Evolutionary conservation across 164 flowering plant species (phyloP), one percentile per base, ranked within the genome.

Genomic region (Dillenia suffruticosa): DNA sequence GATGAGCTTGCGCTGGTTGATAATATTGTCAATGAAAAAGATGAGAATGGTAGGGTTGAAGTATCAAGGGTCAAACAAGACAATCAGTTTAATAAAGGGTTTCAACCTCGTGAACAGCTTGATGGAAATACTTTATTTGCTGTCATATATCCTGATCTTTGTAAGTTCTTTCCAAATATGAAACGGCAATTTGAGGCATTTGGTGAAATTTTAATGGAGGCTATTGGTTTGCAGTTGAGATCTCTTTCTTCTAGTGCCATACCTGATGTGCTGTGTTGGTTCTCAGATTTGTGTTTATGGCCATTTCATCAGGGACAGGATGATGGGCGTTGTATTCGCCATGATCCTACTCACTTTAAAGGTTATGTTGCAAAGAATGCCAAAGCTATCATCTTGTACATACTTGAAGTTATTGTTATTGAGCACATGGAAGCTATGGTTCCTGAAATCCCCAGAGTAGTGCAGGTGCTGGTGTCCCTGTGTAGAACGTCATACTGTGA

Each of bases 341-440:
- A 56, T 32, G 54, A 54, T 62, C 59, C 71, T 68, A 68, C 68
- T 59, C 54, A 53, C 63, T 76, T 72, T 60, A 92, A 89, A 78
- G 98, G 98, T 56, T 84, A 76, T 71, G 75, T 74, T 68, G 85
- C 82, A 51, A 92, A 83, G 76, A 92, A 92, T 80, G 90, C 94
- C 54, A 92, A 81, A 74, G 92, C 88, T 50, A 73, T 92, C 66
- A 73, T 86, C 54, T 75, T 87, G 14, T 87, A 79, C 70, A 59
- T 80, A 54, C 85, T 92, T 51, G 96, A 92, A 79, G 86, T 88
- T 49, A 84, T 92, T 70, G 80, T 89, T 49, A 52, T 64, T 61
- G 94, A 84, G 79, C 94, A 92, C 74, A 92, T 92, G 96, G 98
- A 89, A 77, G 89, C 90, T 9, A 75, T 92, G 81, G 79, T 87